phyloP scores from a whole-genome alignment of 1,139 yeast genomes.

The Pichia sp. region DNA sequence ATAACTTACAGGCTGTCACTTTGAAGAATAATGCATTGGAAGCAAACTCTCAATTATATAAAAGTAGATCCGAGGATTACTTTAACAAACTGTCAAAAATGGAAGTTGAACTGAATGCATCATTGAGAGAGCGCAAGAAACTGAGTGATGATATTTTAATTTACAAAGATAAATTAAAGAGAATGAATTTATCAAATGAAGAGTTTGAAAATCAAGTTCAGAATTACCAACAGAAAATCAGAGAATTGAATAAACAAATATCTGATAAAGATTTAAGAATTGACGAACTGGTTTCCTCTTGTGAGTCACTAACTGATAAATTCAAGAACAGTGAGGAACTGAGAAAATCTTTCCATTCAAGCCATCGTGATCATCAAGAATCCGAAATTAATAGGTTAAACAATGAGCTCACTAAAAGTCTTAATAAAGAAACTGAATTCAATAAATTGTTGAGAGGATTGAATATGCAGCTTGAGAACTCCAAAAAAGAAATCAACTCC shows the following conservation, averaged over 20 bases:
- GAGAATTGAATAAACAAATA: constrained; percentile 48
- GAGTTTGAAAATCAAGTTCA: constrained; percentile 51
- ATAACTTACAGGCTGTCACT: constrained; percentile 45
- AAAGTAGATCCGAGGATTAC: constrained; percentile 68
- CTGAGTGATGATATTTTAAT: constrained; percentile 51
- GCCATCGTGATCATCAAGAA: constrained; percentile 27
- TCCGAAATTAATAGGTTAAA: constrained; percentile 53
- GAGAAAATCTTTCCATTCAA: constrained; percentile 24
- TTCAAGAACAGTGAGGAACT: constrained; percentile 24
- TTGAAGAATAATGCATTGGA: constrained; percentile 45
- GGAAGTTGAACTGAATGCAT: constrained; percentile 60
- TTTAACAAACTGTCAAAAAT: constrained; percentile 69
- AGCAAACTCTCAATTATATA: constrained; percentile 53
- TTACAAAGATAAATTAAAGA: constrained; percentile 41
- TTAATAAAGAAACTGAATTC: constrained; percentile 56
- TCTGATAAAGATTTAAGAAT: constrained; percentile 54
- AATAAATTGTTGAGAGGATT: constrained; percentile 57
- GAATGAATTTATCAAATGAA: constrained; percentile 51
- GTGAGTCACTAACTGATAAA: constrained; percentile 28
- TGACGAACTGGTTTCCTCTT: constrained; percentile 39
- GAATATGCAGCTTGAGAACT: constrained; percentile 53
- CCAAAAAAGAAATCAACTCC: constrained; percentile 37
- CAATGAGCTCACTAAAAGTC: constrained; percentile 46
- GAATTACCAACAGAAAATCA: constrained; percentile 45
- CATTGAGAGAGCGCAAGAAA: constrained; percentile 51